Conservation (phyloP, 164 flowering plant genomes). For the Tinospora cordifolia region DNA sequence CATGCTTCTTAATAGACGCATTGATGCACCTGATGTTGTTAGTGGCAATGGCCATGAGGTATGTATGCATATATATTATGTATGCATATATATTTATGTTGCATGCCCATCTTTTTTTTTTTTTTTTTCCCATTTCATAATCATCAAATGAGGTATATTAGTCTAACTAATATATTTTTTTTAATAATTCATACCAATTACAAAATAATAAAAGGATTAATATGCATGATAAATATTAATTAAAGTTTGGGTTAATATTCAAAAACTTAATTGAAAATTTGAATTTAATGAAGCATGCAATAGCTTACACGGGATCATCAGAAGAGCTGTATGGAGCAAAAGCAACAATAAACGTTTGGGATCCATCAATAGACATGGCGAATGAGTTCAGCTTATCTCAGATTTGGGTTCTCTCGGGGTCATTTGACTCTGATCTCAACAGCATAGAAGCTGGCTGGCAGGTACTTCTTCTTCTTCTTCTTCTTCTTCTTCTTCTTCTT, state of each 20-base stretch:
- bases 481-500: slow-evolving; percentile 1
- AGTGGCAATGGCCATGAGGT: slow-evolving; percentile 96
- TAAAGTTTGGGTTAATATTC: too few species aligned
- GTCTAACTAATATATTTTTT: too few species aligned
- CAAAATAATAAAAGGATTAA: too few species aligned
- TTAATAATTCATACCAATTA: too few species aligned
- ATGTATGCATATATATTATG: slow-evolving; percentile 6
- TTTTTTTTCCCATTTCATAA: too few species aligned
- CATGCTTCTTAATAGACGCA: slow-evolving; percentile 15
- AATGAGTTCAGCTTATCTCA: slow-evolving; percentile 92
- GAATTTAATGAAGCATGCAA: slow-evolving; percentile 56
- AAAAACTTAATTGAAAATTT: too few species aligned
- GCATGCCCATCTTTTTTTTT: not conserved
- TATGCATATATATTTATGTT: not conserved
- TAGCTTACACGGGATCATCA: slow-evolving; percentile 69
- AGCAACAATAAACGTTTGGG: slow-evolving; percentile 97
- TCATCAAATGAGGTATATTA: too few species aligned
- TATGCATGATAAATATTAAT: too few species aligned
- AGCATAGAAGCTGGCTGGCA: slow-evolving; percentile 99
- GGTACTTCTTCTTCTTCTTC: slow-evolving; percentile 47
- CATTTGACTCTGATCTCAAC: slow-evolving; percentile 85
- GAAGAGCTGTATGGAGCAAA: slow-evolving; percentile 72
- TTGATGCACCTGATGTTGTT: slow-evolving; percentile 71
- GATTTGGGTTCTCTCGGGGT: slow-evolving; percentile 86
- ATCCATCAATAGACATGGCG: slow-evolving; percentile 58